Evolutionary conservation across 495 filamentous ascomycete species (phyloP).

Genomic region (Trichodelitschia bisporula): DNA sequence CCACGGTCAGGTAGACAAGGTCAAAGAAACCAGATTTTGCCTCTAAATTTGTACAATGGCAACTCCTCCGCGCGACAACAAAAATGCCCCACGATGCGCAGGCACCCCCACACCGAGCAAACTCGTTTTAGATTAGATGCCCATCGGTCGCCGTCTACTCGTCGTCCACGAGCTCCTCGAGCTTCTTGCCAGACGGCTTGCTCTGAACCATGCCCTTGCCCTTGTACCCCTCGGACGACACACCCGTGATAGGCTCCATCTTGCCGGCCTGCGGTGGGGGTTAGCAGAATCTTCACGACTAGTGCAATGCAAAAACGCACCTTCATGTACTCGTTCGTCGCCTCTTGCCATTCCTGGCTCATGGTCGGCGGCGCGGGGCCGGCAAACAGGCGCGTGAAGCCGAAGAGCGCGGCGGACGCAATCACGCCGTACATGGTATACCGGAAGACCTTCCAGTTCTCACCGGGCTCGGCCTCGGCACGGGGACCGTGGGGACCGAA

Average conservation of each 20-base stretch:
- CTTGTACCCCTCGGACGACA: conserved; percentile 54
- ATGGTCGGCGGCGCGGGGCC: conserved; percentile 57
- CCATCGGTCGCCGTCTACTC: too few relatives aligned
- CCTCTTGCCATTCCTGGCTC: conserved; percentile 88
- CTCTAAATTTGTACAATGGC: too few relatives aligned
- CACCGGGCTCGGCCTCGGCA: conserved; percentile 52
- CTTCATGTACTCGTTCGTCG: conserved; percentile 71
- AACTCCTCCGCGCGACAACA: too few relatives aligned
- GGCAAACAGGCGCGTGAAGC: conserved; percentile 18
- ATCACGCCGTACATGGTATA: conserved; percentile 36
- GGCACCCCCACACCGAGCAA: too few relatives aligned
- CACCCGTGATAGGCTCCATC: conserved; percentile 72
- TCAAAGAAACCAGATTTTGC: too few relatives aligned
- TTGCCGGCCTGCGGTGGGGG: conserved; percentile 38
- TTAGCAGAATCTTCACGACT: conserved; percentile 1
- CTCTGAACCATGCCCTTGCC: conserved; percentile 72
- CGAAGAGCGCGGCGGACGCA: conserved; percentile 11
- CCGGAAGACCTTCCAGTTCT: conserved; percentile 43
- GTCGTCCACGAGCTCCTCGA: neutral
- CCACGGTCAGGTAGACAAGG: too few relatives aligned
- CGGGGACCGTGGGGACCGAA: conserved; percentile 92
- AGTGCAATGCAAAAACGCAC: conserved; percentile 20
- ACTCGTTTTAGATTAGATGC: too few relatives aligned
- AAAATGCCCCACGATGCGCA: too few relatives aligned
- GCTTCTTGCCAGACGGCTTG: conserved; percentile 4